Base-by-base conservation (phyloP, 371 early-diverging fungal genomes). In the Mortierella polycephala region DNA sequence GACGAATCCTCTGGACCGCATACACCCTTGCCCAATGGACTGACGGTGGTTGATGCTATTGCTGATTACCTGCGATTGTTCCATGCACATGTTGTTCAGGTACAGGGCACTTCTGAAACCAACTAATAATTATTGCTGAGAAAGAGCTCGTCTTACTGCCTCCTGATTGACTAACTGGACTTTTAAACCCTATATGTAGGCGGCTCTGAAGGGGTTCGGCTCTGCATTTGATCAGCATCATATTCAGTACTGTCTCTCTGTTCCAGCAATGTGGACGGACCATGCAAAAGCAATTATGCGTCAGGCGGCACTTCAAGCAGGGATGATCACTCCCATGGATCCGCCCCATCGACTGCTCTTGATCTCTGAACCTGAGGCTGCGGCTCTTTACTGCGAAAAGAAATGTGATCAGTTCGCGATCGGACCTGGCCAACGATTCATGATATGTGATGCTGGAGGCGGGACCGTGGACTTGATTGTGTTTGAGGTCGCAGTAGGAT, bases 371-470 rank as follows among this genome's bases (percentile, higher is more conserved):
- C 86, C 86, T 16, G 86, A 86, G 70, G 86, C 86, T 5, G 86
- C 86, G 20, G 86, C 86, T 0, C 69, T 86, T 13, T 86, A 86
- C 62, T 86, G 86, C 62, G 84, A 86, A 67, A 83, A 85, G 75
- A 86, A 83, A 20, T 85, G 84, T 30, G 86, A 85, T 14, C 84
- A 82, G 56, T 85, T 84, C 65, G 64, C 79, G 30, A 65, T 85
- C 37, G 79, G 69, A 11, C 80, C 82, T 44, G 81, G 81, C 2
- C 77, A 85, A 42, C 75, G 82, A 11, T 89, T 89, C 75, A 87
- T 89, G 85, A 88, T 89, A 55, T 88, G 88, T 61, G 90, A 89
- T 81, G 88, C 88, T 46, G 90, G 90, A 55, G 90, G 90, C 39
- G 90, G 90, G 23, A 89, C 90, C 0, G 90, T 89, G 12, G 90